Conservation (phyloP, 140 eudicot genomes). For the Cichorium intybus region DNA sequence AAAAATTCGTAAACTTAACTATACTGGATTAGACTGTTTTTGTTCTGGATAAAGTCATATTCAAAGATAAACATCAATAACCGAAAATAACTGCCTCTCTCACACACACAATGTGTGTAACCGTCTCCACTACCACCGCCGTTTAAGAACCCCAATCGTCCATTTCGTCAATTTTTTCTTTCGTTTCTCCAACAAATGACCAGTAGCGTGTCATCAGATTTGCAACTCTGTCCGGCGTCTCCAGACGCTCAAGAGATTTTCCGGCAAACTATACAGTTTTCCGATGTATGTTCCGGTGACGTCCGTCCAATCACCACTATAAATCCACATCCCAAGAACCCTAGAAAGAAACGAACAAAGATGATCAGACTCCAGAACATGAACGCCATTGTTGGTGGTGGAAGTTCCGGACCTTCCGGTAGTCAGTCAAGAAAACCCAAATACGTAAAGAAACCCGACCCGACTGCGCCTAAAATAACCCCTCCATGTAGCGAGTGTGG, state of each 20-base stretch:
- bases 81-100: conserved; percentile 52
- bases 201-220: conserved; percentile 28
- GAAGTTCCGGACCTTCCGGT: neutral
- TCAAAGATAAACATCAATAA: conserved; percentile 27
- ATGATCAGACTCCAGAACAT: conserved; percentile 25
- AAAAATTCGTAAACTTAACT: neutral
- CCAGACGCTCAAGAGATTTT: conserved; percentile 25
- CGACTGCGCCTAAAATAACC: conserved; percentile 64
- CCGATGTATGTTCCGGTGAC: too few species aligned
- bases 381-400: conserved; percentile 5
- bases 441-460: conserved; percentile 57
- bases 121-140: conserved; percentile 37
- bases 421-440: conserved; percentile 30
- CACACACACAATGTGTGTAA: conserved; percentile 36
- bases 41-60: conserved; percentile 12
- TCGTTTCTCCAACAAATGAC: conserved; percentile 17
- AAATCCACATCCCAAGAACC: conserved; percentile 35
- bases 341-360: conserved; percentile 60
- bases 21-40: neutral
- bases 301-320: conserved; percentile 2
- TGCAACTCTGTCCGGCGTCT: conserved; percentile 23
- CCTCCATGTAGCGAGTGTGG: conserved; percentile 83
- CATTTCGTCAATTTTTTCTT: conserved; percentile 30
- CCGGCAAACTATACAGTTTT: conserved; percentile 14
- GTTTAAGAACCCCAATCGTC: conserved; percentile 21